A percentile compares a stretch with the other conserved stretches of the same genome.
phyloP scores from a whole-genome alignment of 805 yeast genomes.

The Zygosaccharomyces siamensis region DNA sequence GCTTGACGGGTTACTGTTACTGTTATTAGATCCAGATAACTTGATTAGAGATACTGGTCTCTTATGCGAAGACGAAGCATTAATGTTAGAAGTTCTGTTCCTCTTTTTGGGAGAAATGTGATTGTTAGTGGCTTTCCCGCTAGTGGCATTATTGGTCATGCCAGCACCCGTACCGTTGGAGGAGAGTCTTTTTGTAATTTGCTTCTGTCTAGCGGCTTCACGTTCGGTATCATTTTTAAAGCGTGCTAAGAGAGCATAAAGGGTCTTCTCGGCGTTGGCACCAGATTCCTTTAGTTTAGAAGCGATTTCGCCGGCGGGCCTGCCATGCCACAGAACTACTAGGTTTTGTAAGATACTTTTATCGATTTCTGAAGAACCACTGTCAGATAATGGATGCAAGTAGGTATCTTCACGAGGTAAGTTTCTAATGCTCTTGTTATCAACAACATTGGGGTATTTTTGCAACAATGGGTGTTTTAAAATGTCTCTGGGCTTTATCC shows the following conservation, averaged over 20 bases:
- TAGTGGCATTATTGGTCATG: background rate
- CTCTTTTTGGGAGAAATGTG: conserved; percentile 32
- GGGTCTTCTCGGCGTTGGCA: conserved; percentile 72
- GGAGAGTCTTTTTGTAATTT: conserved; percentile 40
- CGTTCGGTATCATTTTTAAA: conserved; percentile 56
- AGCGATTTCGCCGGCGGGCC: conserved; percentile 48
- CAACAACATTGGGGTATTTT: conserved; percentile 52
- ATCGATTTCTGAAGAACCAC: conserved; percentile 49
- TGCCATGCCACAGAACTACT: conserved; percentile 79
- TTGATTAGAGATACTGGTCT: conserved; percentile 45
- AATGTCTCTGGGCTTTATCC: conserved; percentile 77
- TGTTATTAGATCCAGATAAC: conserved; percentile 24
- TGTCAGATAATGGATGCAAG: conserved; percentile 35
- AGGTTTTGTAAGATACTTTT: conserved; percentile 68
- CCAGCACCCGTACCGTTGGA: conserved; percentile 6
- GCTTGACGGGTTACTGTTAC: conserved; percentile 22
- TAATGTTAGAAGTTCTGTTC: conserved; percentile 40
- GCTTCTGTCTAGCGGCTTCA: conserved; percentile 31
- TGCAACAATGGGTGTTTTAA: conserved; percentile 73
- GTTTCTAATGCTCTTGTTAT: conserved; percentile 34
- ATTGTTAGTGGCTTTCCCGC: conserved; percentile 4
- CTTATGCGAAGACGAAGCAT: conserved; percentile 46
- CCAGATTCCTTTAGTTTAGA: conserved; percentile 49
- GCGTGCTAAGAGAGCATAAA: conserved; percentile 67
- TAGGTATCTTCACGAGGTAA: conserved; percentile 39